Evolutionary conservation across 2,329 filamentous ascomycete genomes (phyloP).

Genomic region (Colletotrichum eremochloae): DNA sequence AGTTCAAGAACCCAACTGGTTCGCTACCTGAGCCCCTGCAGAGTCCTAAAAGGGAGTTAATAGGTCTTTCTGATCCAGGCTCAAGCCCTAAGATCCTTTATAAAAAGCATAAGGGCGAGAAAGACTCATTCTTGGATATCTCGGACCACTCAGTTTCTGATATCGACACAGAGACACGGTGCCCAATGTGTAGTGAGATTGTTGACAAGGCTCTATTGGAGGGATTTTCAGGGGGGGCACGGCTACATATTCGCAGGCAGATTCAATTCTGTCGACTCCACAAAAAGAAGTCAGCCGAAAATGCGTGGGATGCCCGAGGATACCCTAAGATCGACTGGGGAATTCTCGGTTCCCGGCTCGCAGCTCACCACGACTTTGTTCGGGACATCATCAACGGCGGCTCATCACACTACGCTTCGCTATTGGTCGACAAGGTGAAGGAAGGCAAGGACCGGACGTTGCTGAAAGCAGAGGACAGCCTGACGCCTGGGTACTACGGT

Average conservation of each 20-base stretch:
- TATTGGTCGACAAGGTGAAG: slow-evolving; percentile 68
- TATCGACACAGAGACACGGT: slow-evolving; percentile 50
- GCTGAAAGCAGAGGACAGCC: slow-evolving; percentile 67
- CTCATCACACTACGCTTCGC: slow-evolving; percentile 71
- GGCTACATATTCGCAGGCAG: slow-evolving; percentile 70
- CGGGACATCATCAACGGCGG: slow-evolving; percentile 71
- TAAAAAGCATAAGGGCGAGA: slow-evolving; percentile 7
- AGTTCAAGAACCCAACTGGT: slow-evolving; percentile 20
- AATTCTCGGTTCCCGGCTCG: slow-evolving; percentile 69
- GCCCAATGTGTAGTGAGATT: slow-evolving; percentile 75
- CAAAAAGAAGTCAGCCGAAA: slow-evolving; percentile 66
- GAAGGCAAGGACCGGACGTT: slow-evolving; percentile 72
- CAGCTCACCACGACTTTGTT: slow-evolving; percentile 67
- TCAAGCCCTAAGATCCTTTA: not conserved
- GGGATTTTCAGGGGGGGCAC: slow-evolving; percentile 61
- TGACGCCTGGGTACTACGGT: slow-evolving; percentile 87
- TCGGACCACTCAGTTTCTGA: slow-evolving; percentile 34
- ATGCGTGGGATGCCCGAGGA: slow-evolving; percentile 62
- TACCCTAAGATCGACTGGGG: slow-evolving; percentile 83
- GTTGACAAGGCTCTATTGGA: slow-evolving; percentile 70
- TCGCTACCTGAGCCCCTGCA: slow-evolving; percentile 14
- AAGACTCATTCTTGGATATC: slow-evolving; percentile 21
- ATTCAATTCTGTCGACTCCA: slow-evolving; percentile 75
- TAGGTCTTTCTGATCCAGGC: not conserved
- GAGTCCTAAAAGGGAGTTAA: slow-evolving; percentile 18